A percentile compares a stretch with the other conserved stretches of the same genome.
phyloP scores from a whole-genome alignment of 1,284 basidiomycete genomes.

The Trichosporon sp. region DNA sequence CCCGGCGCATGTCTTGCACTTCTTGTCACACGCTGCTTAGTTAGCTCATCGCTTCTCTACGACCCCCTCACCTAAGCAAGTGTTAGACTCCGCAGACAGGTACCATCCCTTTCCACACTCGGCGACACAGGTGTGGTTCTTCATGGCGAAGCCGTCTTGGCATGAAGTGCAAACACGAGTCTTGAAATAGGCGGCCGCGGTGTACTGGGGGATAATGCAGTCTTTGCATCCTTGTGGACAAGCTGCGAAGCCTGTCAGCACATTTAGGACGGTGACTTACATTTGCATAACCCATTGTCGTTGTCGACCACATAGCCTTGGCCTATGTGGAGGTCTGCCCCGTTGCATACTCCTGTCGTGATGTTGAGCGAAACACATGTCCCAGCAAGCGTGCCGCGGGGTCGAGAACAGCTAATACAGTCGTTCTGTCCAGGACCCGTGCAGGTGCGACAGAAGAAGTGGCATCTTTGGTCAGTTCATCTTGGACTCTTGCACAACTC shows the following conservation, averaged over 20 bases:
- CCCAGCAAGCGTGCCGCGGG: background rate
- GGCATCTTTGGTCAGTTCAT: background rate
- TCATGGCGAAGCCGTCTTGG: conserved; percentile 10
- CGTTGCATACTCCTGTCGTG: background rate
- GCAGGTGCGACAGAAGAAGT: background rate
- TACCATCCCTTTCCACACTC: background rate
- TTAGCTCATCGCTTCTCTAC: background rate
- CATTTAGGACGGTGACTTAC: background rate
- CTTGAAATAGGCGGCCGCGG: background rate
- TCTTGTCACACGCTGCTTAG: background rate
- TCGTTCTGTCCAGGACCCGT: background rate
- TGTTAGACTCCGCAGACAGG: background rate
- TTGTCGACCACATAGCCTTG: background rate
- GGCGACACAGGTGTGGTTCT: background rate
- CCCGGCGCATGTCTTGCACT: background rate
- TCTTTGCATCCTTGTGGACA: background rate
- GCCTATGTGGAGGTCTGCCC: background rate
- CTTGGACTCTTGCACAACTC: background rate
- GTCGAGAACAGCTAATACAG: background rate
- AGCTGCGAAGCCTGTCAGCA: background rate
- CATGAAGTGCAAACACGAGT: background rate
- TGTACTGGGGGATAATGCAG: background rate
- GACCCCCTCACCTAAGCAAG: background rate
- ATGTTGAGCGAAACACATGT: background rate
- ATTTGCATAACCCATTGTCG: background rate